Base-by-base conservation (phyloP, 73 alveolate species). In the Symbiodinium pilosum region DNA sequence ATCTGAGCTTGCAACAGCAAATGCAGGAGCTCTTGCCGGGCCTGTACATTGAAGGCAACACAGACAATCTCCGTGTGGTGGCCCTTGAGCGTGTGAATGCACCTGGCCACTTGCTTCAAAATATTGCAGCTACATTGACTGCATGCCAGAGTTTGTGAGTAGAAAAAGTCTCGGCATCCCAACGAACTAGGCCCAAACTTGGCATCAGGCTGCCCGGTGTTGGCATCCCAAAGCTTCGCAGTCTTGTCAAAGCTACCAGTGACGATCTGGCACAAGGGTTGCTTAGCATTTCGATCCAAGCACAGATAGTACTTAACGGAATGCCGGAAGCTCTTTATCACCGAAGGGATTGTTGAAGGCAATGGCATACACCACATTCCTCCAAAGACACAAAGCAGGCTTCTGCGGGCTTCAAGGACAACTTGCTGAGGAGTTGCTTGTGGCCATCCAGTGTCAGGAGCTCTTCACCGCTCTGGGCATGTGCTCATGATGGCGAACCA, bases 171-270 rank as follows among this genome's bases (percentile, higher is more conserved):
- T n/a, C n/a, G n/a, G n/a, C n/a, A n/a, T n/a, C n/a, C n/a, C n/a
- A n/a, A n/a, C n/a, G n/a, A n/a, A n/a, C n/a, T n/a, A n/a, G n/a
- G 69, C n/a, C n/a, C 77, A 59, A 59, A 14, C 77, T 39, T 59
- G 54, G 86, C 16, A 18, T 81, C 38, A n/a, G 38, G 9, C 98
- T 93, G 98, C 40, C 99, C 99, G 32, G 99, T 99, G 92, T 99
- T 99, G 73, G 99, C 99, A 99, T 99, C 99, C 99, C 99, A 99
- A 24, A 99, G 99, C 99, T 99, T 99, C 38, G 99, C 99, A 36
- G 99, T 99, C 99, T 99, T 99, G 99, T 99, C 99, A 95, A 99
- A 99, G 86, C 99, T 99, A 52, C 99, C 99, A 47, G 99, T 99
- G 44, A 99, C 99, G 20, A 99, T 99, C 97, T 91, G 97, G 14